Evolutionary conservation across 2,329 filamentous ascomycete genomes (phyloP).

Genomic region (Onygenales sp.): DNA sequence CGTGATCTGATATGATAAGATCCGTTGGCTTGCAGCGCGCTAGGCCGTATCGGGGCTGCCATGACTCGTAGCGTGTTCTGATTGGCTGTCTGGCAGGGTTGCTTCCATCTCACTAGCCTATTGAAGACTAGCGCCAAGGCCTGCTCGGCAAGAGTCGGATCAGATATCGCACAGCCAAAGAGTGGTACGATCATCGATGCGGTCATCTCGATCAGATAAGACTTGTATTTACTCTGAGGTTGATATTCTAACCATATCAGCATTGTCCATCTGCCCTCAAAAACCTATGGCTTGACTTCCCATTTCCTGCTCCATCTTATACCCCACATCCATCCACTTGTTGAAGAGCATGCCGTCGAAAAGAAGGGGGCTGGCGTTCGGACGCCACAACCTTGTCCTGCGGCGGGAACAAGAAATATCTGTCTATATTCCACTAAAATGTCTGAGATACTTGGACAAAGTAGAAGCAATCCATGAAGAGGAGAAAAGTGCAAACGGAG

Average conservation of each 20-base stretch:
- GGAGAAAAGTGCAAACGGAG: no score
- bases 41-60: no score
- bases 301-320: no score
- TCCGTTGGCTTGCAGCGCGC: background rate
- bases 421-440: no score
- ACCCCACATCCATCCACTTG: no score
- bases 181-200: background rate
- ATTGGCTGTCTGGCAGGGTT: background rate
- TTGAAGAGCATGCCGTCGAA: constrained; percentile 23
- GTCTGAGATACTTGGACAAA: no score
- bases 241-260: no score
- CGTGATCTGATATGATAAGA: constrained; percentile 16
- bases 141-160: constrained; percentile 8
- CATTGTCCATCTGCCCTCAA: no score
- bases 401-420: no score
- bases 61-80: background rate
- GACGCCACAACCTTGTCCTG: constrained; percentile 35
- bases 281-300: no score
- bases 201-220: constrained; percentile 3
- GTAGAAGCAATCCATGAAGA: no score
- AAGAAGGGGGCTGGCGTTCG: constrained; percentile 27
- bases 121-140: background rate
- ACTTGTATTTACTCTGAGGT: no score
- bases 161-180: constrained; percentile 4
- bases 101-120: background rate